Percentiles rank a stretch among this genome's conserved stretches.
These are phyloP conservation scores for Bjerkandera adusta DNA, from an alignment of 1,284 basidiomycete genomes.

Conservation along the genomic window DNA sequence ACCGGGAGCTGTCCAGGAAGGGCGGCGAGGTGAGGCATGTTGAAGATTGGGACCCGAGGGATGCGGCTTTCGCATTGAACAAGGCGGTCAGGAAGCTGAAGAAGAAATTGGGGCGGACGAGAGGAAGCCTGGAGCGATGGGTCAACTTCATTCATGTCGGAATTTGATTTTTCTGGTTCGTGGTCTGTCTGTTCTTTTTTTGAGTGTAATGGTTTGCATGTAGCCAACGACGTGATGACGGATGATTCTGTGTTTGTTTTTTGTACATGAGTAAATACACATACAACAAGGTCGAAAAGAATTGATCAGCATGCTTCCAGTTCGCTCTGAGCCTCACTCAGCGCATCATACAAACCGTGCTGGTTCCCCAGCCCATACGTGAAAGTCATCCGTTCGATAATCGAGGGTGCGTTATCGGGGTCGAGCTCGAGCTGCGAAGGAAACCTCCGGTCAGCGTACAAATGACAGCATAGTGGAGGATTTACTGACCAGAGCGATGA, in stretches of 20 bases:
- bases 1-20: not conserved
- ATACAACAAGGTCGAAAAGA: not conserved
- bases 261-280: no score
- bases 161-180: no score
- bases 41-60: not conserved
- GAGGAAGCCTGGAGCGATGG: slow-evolving; percentile 9
- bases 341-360: slow-evolving; percentile 61
- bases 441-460: not conserved
- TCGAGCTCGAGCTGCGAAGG: slow-evolving; percentile 59
- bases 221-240: no score
- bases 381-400: slow-evolving; percentile 72
- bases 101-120: not conserved
- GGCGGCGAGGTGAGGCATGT: not conserved
- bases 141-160: slow-evolving; percentile 13
- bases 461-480: not conserved
- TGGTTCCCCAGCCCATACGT: slow-evolving; percentile 84
- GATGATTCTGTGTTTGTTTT: no score
- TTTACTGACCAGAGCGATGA: slow-evolving; percentile 75
- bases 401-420: slow-evolving; percentile 39
- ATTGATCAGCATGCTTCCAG: not conserved
- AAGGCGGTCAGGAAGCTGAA: not conserved
- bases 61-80: not conserved
- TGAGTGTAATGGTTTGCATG: no score
- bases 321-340: slow-evolving; percentile 37
- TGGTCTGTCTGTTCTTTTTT: no score